Base-by-base conservation (phyloP, 495 filamentous ascomycete species). In the Penicillium atrosanguineum region DNA sequence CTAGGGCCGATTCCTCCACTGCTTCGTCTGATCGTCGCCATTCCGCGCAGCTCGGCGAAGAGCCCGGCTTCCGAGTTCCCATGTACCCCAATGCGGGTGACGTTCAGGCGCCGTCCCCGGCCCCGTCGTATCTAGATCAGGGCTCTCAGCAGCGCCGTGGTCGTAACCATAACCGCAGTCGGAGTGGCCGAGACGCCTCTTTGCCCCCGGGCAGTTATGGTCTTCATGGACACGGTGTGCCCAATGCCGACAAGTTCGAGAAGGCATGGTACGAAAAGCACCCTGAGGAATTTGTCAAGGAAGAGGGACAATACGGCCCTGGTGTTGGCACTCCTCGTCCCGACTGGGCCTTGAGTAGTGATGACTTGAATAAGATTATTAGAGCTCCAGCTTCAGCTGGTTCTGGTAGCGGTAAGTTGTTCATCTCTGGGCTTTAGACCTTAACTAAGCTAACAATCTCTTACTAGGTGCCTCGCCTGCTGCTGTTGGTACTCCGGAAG, bases 41-140 rank as follows among this genome's bases (percentile, higher is more conserved):
- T 48, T 77, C 77, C 47, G 60, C 78, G 43, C 71, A 78, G n/a
- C 58, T 75, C 48, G 83, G 84, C 12, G 85, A 88, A 18, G 89
- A 91, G 57, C 83, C 87, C 55, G 93, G 93, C 12, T 95, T 96
- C 56, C 93, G 90, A 60, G 92, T 97, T 19, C 95, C 94, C 31
- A 95, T 99, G 91, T 87, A 93, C 63, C 86, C 86, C 34, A 84
- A 95, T 72, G 92, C 91, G 37, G 94, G 94, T 40, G 94, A 97
- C 69, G 95, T 99, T 9, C 94, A 99, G 72, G 94, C 94, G 12
- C 94, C 94, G 0, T 92, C 95, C 0, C 90, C 92, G 4, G 83
- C 87, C 15, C 89, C 85, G n/a, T 72, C 71, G n/a, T 72, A 71
- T 45, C 55, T 75, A 29, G 73, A 79, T 4, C 70, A 81, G 36